Evolutionary conservation across 2,329 filamentous ascomycete genomes (phyloP), one percentile per base, ranked within the genome.

Genomic region (Ascochyta viciae-villosae): DNA sequence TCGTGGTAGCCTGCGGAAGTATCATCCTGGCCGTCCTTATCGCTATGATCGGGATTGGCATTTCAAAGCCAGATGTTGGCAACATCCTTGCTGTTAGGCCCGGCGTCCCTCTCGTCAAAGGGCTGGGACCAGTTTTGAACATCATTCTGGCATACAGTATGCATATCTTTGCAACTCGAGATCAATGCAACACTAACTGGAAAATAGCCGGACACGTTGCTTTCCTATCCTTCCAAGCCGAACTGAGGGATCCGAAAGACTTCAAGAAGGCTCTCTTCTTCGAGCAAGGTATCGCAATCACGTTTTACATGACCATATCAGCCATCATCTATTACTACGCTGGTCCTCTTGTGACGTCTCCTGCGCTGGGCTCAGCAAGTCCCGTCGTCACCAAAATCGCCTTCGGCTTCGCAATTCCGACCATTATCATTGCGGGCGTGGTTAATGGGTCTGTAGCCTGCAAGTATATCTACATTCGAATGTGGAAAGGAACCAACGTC

Each of bases 391-490:
- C 83, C 22, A 89, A 89, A 67, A 76, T 88, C 10, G 87, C 88
- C 12, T 91, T 86, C 75, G 87, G 86, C 23, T 78, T 91, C 56
- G 88, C 88, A 0, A 80, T 88, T 2, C 88, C 88, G 13, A 90
- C 89, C 2, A 90, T 91, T 54, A 78, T 91, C 43, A 85, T 91
- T 45, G 86, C 88, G 0, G 89, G 88, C 49, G 87, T 90, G 6
- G 88, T 91, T 60, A 87, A 89, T 68, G 87, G 84, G 12, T 85
- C 88, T 56, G 84, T 90, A 2, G 86, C 86, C 2, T 81, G 81
- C 50, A 89, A 89, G 67, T 88, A 88, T 64, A 78, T 89, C 54
- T 91, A 89, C 66, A 76, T 85, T 3, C 83, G 88, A 27, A 70
- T 87, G 7, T 89, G 89, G 77, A 77, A 81, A 19, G 82, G 84